Conservation (phyloP, 2,329 filamentous ascomycete genomes). For the Epichloe elymi region DNA sequence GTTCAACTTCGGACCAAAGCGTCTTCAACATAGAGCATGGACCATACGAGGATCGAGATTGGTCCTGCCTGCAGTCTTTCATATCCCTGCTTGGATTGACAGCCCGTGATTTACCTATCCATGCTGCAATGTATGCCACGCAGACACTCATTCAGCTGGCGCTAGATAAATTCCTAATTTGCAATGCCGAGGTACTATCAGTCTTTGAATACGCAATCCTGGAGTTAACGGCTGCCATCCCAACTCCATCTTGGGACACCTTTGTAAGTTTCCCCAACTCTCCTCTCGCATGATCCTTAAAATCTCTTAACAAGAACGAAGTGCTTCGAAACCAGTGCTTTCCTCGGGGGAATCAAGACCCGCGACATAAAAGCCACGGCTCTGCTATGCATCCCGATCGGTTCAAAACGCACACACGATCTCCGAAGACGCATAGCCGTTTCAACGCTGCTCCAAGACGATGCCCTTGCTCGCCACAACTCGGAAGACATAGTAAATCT, state of each 20-base stretch:
- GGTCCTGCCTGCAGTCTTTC: conserved; percentile 31
- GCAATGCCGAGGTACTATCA: conserved; percentile 27
- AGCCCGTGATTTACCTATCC: conserved; percentile 21
- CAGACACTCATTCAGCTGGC: conserved; percentile 40
- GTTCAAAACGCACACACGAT: conserved; percentile 36
- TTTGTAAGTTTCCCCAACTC: conserved; percentile 24
- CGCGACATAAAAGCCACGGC: conserved; percentile 43
- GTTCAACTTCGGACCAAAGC: conserved; percentile 23
- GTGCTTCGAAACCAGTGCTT: conserved; percentile 36
- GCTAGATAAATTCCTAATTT: conserved; percentile 36
- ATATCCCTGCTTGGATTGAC: conserved; percentile 28
- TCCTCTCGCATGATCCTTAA: not conserved
- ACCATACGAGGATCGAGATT: conserved; percentile 28
- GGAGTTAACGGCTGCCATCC: conserved; percentile 30
- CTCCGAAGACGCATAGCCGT: conserved; percentile 55
- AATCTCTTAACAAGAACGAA: conserved; percentile 13
- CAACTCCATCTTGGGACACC: conserved; percentile 22
- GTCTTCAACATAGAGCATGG: conserved; percentile 13
- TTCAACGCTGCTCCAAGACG: conserved; percentile 45
- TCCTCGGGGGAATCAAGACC: conserved; percentile 30
- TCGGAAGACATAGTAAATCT: conserved; percentile 30
- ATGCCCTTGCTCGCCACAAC: conserved; percentile 25
- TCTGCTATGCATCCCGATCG: conserved; percentile 44
- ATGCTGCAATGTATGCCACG: conserved; percentile 25
- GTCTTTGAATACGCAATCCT: conserved; percentile 29